A percentile compares a stretch with the other conserved stretches of the same genome.
Evolutionary conservation across 768 basidiomycete genomes (phyloP).

Genomic region (Wakefieldia striispora): DNA sequence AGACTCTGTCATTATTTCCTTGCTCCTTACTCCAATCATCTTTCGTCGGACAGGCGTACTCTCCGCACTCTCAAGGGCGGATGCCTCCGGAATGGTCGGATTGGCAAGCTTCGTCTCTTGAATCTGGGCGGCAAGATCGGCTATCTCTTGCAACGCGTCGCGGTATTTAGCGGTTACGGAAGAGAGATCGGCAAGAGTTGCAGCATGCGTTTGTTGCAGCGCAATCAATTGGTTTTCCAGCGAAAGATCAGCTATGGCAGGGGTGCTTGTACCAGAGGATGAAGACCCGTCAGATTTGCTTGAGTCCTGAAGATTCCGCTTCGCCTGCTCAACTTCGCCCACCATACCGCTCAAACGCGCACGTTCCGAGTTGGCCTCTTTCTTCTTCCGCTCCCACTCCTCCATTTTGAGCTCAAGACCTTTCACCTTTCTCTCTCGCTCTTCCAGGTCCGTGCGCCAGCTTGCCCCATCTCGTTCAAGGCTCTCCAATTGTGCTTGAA

Average conservation of each 20-base stretch:
- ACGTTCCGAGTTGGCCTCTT: conserved; percentile 64
- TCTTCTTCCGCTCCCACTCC: conserved; percentile 73
- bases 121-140: conserved; percentile 89
- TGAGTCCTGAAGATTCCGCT: conserved; percentile 57
- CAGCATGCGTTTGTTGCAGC: conserved; percentile 80
- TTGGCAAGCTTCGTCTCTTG: conserved; percentile 78
- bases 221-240: conserved; percentile 63
- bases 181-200: conserved; percentile 77
- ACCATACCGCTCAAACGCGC: conserved; percentile 65
- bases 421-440: conserved; percentile 71
- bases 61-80: conserved; percentile 42
- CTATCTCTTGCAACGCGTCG: conserved; percentile 87
- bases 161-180: conserved; percentile 79
- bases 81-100: conserved; percentile 41
- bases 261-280: conserved; percentile 29
- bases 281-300: conserved; percentile 31
- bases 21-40: conserved; percentile 46
- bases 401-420: conserved; percentile 77
- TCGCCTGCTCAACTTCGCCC: conserved; percentile 67
- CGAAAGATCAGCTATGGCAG: conserved; percentile 35
- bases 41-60: conserved; percentile 48
- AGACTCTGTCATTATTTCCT: conserved; percentile 46
- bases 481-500: conserved; percentile 69
- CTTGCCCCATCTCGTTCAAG: conserved; percentile 73
- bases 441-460: conserved; percentile 84